Percentiles rank a stretch among this genome's conserved stretches.
These are phyloP conservation scores for Chlorella sorokiniana DNA, from an alignment of 139 green algal species.

Conservation along the genomic window DNA sequence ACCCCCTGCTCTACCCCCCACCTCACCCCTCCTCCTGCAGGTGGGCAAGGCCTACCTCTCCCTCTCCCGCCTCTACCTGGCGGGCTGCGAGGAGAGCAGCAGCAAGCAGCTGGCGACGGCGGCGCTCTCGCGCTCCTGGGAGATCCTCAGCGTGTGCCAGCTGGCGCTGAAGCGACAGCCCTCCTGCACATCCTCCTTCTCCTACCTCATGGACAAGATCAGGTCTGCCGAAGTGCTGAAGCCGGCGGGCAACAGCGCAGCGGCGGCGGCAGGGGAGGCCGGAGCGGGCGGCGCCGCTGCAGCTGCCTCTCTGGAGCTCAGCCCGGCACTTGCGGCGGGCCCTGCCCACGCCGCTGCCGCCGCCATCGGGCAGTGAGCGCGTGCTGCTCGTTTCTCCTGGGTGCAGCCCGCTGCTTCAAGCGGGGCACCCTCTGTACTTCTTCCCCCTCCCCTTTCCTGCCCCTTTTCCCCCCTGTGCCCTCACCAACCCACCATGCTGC, in stretches of 20 bases:
- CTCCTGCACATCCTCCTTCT: slow-evolving; percentile 20
- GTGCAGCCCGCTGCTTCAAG: too few relatives aligned
- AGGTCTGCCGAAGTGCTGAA: neutral
- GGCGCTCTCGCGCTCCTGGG: slow-evolving; percentile 16
- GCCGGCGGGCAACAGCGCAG: too few relatives aligned
- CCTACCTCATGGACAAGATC: slow-evolving; percentile 25
- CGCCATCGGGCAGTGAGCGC: too few relatives aligned
- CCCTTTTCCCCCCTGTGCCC: too few relatives aligned
- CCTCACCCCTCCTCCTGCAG: neutral
- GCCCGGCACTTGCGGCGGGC: too few relatives aligned
- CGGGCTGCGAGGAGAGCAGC: neutral
- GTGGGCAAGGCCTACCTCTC: slow-evolving; percentile 40
- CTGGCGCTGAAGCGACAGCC: slow-evolving; percentile 24
- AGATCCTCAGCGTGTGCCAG: slow-evolving; percentile 37
- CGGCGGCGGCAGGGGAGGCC: neutral
- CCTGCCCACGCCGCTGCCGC: too few relatives aligned
- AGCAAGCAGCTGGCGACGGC: slow-evolving; percentile 31
- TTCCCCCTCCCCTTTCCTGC: too few relatives aligned
- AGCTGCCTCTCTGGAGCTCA: neutral
- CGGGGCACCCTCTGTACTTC: too few relatives aligned
- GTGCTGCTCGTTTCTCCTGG: too few relatives aligned
- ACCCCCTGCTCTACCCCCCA: neutral
- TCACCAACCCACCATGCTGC: too few relatives aligned
- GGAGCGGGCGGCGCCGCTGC: neutral
- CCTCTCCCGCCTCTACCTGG: slow-evolving; percentile 35